Base-by-base conservation (phyloP, 148 eudicot species). In the Rhododendron henanense region DNA sequence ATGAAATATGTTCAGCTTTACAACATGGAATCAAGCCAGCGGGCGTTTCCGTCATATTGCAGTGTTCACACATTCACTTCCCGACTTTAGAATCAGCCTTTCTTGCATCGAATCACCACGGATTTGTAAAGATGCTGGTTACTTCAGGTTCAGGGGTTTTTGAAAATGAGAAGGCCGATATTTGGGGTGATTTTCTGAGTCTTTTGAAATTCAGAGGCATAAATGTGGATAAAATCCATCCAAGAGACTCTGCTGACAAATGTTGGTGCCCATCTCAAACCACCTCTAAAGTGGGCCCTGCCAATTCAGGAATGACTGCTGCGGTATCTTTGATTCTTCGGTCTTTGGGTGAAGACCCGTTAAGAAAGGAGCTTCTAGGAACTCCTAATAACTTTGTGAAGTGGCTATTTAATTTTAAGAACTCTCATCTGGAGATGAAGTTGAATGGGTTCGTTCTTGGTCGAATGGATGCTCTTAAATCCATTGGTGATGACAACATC, bases 301-400 rank as follows among this genome's bases (percentile, higher is more conserved):
- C 81, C 13, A 89, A 91, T 85, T 85, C 94, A 25, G 81, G 81
- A 39, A 93, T 95, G 98, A 85, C 89, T 10, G 80, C 86, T 81
- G 98, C 96, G 75, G 98, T 95, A 71, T 39, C 89, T 74, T 90
- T 93, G 5, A 95, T 97, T 57, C 77, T 97, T 18, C 84, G 53
- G 78, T 93, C 93, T 53, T 67, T 97, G 80, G 99, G 97, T 39
- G 98, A 97, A 88, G 95, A 95, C 77, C 99, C 99, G 11, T 79
- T 74, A 79, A 93, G 98, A 84, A 91, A 91, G 83, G 98, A 94
- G 90, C 99, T 97, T 55, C 77, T 87, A 45, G 94, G 88, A 11
- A 97, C 99, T 73, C 96, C 99, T 4, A 47, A 91, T 74, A 96
- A 93, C 25, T 97, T 93, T 84, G 86, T 91, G 45, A 89, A 86